Percentiles rank a stretch among this genome's conserved stretches.
These are phyloP conservation scores for Fusarium sp. DNA, from an alignment of 2,329 filamentous ascomycete species.

Conservation along the genomic window DNA sequence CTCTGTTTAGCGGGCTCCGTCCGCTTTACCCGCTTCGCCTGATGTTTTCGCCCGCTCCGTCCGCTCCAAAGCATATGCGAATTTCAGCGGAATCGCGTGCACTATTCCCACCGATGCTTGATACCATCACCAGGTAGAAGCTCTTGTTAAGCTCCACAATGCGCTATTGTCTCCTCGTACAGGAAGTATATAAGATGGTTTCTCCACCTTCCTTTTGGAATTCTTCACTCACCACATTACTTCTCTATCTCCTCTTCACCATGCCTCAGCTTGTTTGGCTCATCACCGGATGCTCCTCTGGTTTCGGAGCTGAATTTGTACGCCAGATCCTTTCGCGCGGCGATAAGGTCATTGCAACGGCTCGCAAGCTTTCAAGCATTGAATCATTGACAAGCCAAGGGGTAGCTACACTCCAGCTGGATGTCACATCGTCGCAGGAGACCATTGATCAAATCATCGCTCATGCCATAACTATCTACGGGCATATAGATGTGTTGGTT, in stretches of 20 bases:
- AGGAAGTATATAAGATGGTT: too few relatives aligned
- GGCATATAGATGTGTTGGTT: slow-evolving; percentile 53
- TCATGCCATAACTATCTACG: slow-evolving; percentile 52
- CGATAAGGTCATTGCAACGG: slow-evolving; percentile 53
- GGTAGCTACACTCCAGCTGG: slow-evolving; percentile 48
- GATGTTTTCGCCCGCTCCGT: too few relatives aligned
- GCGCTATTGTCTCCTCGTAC: too few relatives aligned
- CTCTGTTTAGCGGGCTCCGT: too few relatives aligned
- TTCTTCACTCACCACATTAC: neutral
- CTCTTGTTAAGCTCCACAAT: too few relatives aligned
- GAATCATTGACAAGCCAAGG: neutral
- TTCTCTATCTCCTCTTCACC: neutral
- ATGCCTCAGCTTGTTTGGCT: slow-evolving; percentile 54
- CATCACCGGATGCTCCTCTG: slow-evolving; percentile 54
- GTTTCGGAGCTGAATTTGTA: slow-evolving; percentile 50
- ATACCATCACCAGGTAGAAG: too few relatives aligned
- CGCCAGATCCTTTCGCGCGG: slow-evolving; percentile 46
- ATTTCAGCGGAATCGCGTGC: too few relatives aligned
- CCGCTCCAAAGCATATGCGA: too few relatives aligned
- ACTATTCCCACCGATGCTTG: too few relatives aligned
- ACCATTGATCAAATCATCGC: slow-evolving; percentile 43
- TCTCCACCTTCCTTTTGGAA: neutral
- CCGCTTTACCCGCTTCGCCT: too few relatives aligned
- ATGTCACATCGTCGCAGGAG: slow-evolving; percentile 45
- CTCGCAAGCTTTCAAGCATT: slow-evolving; percentile 46